phyloP scores from a whole-genome alignment of 2,329 filamentous ascomycete species.

The Apiospora phragmitis region DNA sequence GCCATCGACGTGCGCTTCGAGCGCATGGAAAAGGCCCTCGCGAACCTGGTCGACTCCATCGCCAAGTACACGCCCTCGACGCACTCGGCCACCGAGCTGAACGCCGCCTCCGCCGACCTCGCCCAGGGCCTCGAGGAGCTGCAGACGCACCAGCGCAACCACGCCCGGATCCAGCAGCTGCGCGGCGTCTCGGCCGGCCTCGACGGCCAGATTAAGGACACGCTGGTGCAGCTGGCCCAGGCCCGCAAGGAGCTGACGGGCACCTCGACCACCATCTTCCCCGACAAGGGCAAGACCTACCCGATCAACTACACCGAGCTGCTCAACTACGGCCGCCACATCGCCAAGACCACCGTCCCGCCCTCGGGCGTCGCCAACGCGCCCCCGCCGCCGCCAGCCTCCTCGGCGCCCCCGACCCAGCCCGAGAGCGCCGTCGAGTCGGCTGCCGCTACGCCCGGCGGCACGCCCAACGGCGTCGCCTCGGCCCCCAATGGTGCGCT shows the following conservation, averaged over 20 bases:
- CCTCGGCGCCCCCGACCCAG: conserved; percentile 9
- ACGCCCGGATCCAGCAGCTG: conserved; percentile 68
- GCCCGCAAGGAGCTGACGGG: conserved; percentile 72
- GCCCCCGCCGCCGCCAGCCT: conserved; percentile 8
- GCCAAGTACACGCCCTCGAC: conserved; percentile 78
- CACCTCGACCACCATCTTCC: conserved; percentile 58
- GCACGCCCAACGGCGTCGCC: conserved; percentile 12
- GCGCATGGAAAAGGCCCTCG: conserved; percentile 66
- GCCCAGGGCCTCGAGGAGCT: conserved; percentile 67
- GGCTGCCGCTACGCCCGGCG: conserved; percentile 11
- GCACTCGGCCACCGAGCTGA: conserved; percentile 66
- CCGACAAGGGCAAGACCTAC: conserved; percentile 50
- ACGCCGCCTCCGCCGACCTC: conserved; percentile 69
- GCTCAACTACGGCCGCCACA: conserved; percentile 75
- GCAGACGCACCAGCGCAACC: conserved; percentile 73
- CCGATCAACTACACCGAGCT: conserved; percentile 71
- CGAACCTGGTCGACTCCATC: conserved; percentile 74
- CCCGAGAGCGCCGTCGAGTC: conserved; percentile 10
- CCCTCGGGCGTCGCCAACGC: conserved; percentile 45
- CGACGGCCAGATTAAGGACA: conserved; percentile 72
- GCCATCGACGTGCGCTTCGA: conserved; percentile 64
- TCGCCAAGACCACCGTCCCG: conserved; percentile 77
- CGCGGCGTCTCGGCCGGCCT: conserved; percentile 64
- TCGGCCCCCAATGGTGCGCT: conserved; percentile 14
- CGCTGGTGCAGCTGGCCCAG: conserved; percentile 67